Base-by-base conservation (phyloP, 495 filamentous ascomycete species). In the Aspergillus cristatus region DNA sequence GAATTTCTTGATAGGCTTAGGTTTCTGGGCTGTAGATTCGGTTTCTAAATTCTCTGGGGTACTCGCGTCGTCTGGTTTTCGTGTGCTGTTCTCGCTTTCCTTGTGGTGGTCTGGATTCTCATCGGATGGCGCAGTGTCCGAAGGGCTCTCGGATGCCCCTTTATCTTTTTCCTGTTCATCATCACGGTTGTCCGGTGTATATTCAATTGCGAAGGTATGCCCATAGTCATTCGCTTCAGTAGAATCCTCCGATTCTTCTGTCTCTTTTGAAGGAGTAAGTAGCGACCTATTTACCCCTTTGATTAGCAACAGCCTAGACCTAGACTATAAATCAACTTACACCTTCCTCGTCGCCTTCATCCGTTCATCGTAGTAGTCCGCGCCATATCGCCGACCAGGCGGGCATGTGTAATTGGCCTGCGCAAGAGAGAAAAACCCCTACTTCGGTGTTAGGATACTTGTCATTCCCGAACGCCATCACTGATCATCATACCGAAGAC, bases 391-490 rank as follows among this genome's bases (percentile, higher is more conserved):
- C 35, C 75, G 51, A 7, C 78, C 78, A 8, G 76, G 70, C 30
- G 74, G 65, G 32, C 75, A 78, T 14, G 71, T 65, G 58, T 82
- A 86, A 55, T 86, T 86, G 31, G 83, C 82, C 37, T 79, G 74
- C 16, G 83, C 77, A 14, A 88, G 69, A 22, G 63, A 59, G 15
- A 75, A 42, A 39, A 68, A 72, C 13, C 70, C 71, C 67, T 73
- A 42, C 14, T n/a, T 32, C n/a, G 8, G 14, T 13, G 29, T 61
- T 32, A 58, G 53, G 32, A 46, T 24, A 28, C 22, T 29, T 16
- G 3, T 16, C 29, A n/a, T 39, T 37, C 25, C 12, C 6, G 18
- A 14, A 14, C 15, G 6, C 22, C n/a, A 14, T 18, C 12, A 3
- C 7, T 17, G 25, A 14, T 29, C n/a, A n/a, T 7, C 51, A 45